Evolutionary conservation across 345 rosid genomes (phyloP).

Genomic region (Pistacia atlantica): DNA sequence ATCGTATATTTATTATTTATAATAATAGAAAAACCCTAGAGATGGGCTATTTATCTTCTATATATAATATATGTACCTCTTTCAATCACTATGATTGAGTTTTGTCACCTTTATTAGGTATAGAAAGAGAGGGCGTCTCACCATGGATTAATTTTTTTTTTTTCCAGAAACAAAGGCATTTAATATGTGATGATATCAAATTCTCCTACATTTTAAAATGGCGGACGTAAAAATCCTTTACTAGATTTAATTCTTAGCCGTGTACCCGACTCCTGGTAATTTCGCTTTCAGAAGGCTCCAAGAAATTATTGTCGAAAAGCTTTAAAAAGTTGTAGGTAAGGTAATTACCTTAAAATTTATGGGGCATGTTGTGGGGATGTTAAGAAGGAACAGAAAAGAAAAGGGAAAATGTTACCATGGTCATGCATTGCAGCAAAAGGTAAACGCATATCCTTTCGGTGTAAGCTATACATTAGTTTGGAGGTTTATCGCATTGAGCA

Average conservation of each 20-base stretch:
- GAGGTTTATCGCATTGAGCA: too few species aligned
- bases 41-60: background rate
- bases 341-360: background rate
- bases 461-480: too few species aligned
- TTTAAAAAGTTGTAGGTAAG: background rate
- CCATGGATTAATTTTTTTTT: background rate
- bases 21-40: background rate
- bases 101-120: constrained; percentile 11
- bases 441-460: too few species aligned
- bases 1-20: background rate
- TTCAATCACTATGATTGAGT: background rate
- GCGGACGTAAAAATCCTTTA: background rate
- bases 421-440: too few species aligned
- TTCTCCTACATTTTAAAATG: background rate
- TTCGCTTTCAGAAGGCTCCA: background rate
- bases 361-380: background rate
- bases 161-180: too few species aligned
- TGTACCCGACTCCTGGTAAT: background rate
- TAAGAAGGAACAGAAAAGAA: background rate
- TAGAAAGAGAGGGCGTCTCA: background rate
- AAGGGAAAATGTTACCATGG: too few species aligned
- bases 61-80: background rate
- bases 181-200: too few species aligned
- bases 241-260: background rate
- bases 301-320: background rate